phyloP scores from a whole-genome alignment of 1,284 basidiomycete species.

The Hemileia vastatrix region DNA sequence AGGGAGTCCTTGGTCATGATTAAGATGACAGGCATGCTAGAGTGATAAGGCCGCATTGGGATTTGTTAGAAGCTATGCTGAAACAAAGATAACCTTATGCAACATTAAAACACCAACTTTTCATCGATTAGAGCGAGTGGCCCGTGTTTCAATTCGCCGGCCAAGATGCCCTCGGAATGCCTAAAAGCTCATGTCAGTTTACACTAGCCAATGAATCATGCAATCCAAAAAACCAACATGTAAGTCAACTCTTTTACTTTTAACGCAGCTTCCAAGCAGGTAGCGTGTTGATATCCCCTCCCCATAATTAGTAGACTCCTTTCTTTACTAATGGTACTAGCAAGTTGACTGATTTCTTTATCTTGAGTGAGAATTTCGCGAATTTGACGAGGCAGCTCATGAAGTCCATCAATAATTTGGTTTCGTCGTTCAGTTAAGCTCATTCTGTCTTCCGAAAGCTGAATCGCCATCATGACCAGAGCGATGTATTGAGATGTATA shows the following conservation, averaged over 20 bases:
- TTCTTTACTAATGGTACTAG: conserved; percentile 66
- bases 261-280: conserved; percentile 92
- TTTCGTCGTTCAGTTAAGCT: conserved; percentile 80
- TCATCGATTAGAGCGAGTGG: conserved; percentile 95
- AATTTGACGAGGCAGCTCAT: conserved; percentile 80
- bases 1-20: conserved; percentile 98
- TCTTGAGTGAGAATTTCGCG: conserved; percentile 77
- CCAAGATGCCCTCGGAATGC: conserved; percentile 61
- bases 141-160: conserved; percentile 97
- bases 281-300: conserved; percentile 93
- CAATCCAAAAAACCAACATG: conserved; percentile 9
- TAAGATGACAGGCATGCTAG: conserved; percentile 60
- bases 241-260: conserved; percentile 87
- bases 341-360: conserved; percentile 67
- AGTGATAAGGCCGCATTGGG: background rate
- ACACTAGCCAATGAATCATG: too few species aligned
- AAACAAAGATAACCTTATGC: background rate
- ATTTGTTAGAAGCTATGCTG: background rate
- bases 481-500: conserved; percentile 99
- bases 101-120: conserved; percentile 61
- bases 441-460: conserved; percentile 92
- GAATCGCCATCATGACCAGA: conserved; percentile 93
- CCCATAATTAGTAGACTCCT: conserved; percentile 94
- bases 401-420: conserved; percentile 88
- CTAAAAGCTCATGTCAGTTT: conserved; percentile 33